Base-by-base conservation (phyloP, 2,329 filamentous ascomycete species). In the Macrophomina pseudophaseolina region DNA sequence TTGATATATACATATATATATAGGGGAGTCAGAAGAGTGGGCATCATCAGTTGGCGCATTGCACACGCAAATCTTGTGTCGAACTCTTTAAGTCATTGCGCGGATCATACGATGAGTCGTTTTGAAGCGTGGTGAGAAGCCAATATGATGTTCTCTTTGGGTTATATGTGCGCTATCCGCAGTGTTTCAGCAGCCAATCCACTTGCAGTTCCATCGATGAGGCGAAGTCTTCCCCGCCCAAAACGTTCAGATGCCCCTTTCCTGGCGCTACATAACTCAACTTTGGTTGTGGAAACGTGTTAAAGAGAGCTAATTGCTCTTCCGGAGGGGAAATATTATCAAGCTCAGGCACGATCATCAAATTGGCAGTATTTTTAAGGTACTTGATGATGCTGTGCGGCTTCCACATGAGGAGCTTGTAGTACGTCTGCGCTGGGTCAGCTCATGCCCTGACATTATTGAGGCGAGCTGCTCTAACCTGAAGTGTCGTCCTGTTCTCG, bases 291-390 rank as follows among this genome's bases (percentile, higher is more conserved):
- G 62, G 18, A 3, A 76, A 54, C 3, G 23, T 64, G 11, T 73
- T 66, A 52, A 71, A 72, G 9, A 69, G 56, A 51, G 59, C 68
- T 8, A 67, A 66, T 60, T 76, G 74, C 23, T 64, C 66, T 23
- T 72, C 68, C 6, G 72, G 66, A 16, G 71, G 67, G 9, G 66
- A 71, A n/a, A 76, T 69, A 33, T 66, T 63, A 62, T 76, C 74
- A 46, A 68, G 42, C 66, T 74, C 74, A 11, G 74, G 73, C 14
- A 72, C 68, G 1, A 76, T 38, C 40, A 76, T 66, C 66, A 75
- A 66, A 4, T 72, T 67, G 4, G 74, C 70, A 1, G 71, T 73
- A 9, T 40, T 14, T 18, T 73, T 60, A 11, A 69, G 56, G 32
- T 67, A 52, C 52, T 14, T 46, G n/a, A 62, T 65, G 16, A 44